Evolutionary conservation across 148 eudicot species (phyloP), one percentile per base, ranked within the genome.

Genomic region (Fallopia convolvulus): DNA sequence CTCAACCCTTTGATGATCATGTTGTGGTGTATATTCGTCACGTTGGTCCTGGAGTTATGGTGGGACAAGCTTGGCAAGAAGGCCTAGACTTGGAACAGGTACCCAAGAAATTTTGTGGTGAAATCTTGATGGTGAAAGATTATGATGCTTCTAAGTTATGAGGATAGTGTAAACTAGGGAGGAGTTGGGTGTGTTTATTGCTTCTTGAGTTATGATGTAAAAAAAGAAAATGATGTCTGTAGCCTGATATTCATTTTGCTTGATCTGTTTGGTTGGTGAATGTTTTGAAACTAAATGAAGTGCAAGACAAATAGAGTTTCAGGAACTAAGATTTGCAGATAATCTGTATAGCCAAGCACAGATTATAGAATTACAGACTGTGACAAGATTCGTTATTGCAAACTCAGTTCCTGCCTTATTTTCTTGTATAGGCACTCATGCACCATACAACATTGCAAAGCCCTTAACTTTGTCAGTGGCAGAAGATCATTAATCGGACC

Each of bases 11-110:
- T 80, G 85, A 86, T 52, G 97, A 92, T 80, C 81, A 89, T 65
- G 89, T 90, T 26, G 89, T 92, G 47, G 83, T 93, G 58, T 93
- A 90, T 72, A 77, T 93, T 78, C 90, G 97, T 1, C 88, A 89
- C 58, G 81, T 89, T 68, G 97, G 97, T 47, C 97, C 93, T 3
- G 97, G 97, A 49, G 97, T 93, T 7, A 68, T 88, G 87, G 88
- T 89, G 1, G 95, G 92, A 74, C 93, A 93, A 79, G 93, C 89
- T 44, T 93, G 95, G 97, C 95, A 90, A 80, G 95, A 93, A 82
- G 95, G 95, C 74, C 81, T 80, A 83, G 82, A 79, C 44, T 78
- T 93, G 80, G 86, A 93, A 30, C 91, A 93, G 80, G 84, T 90
- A n/a, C 97, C 93, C 20, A 86, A 84, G 78, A 90, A 90, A 80